Conservation (phyloP, 257 asterid genomes). For the Solanum chilense region DNA sequence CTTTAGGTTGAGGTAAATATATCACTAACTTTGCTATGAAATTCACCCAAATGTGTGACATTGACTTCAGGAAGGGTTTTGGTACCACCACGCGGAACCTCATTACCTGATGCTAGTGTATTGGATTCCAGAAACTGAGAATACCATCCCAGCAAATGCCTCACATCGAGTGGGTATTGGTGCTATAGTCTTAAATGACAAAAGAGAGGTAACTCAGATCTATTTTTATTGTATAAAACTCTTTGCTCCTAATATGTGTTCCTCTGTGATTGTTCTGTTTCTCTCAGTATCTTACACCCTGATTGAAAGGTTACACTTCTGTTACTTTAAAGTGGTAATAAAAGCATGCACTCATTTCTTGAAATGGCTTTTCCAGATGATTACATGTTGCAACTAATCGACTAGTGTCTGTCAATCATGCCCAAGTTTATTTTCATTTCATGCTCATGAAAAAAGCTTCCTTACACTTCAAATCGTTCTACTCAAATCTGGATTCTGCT, state of each 20-base stretch:
- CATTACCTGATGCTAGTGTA: slow-evolving; percentile 61
- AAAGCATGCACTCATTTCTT: not conserved
- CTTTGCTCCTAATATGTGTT: not conserved
- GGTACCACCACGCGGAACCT: slow-evolving; percentile 79
- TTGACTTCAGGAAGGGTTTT: slow-evolving; percentile 56
- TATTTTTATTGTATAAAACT: not conserved
- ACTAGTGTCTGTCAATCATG: not conserved
- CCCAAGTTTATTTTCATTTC: not conserved
- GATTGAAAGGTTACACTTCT: not conserved
- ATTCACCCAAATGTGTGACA: not conserved
- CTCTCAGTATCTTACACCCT: not conserved
- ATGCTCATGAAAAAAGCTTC: not conserved
- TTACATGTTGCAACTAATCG: not conserved
- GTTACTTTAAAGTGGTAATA: not conserved
- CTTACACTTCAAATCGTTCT: not conserved
- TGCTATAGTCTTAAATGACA: slow-evolving; percentile 59
- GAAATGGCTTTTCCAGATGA: not conserved
- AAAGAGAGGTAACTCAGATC: slow-evolving; percentile 43
- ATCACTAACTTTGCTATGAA: not conserved
- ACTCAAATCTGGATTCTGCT: not conserved
- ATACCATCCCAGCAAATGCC: slow-evolving; percentile 62
- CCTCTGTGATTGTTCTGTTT: not conserved
- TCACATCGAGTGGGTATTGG: slow-evolving; percentile 64
- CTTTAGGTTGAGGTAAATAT: not conserved
- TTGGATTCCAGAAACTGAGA: slow-evolving; percentile 50